These are phyloP conservation scores for Fraxinus platypoda DNA, from an alignment of 305 asterid species.

Conservation along the genomic window DNA sequence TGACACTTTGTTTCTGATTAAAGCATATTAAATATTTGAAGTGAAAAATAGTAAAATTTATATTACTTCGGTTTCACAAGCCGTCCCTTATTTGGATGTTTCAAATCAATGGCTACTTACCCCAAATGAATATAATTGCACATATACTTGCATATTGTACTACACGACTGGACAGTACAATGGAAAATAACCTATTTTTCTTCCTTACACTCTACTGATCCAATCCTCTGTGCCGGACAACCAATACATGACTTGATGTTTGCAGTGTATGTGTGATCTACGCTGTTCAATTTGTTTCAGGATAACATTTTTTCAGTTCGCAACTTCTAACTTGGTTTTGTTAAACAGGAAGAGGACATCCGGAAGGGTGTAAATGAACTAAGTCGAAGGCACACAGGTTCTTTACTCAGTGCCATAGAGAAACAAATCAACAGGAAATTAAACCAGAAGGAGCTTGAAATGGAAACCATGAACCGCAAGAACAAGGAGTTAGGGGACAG, in stretches of 20 bases:
- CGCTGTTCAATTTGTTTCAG: background rate
- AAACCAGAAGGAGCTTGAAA: slow-evolving; percentile 58
- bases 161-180: background rate
- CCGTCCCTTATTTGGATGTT: background rate
- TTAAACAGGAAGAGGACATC: slow-evolving; percentile 52
- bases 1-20: background rate
- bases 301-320: background rate
- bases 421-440: slow-evolving; percentile 44
- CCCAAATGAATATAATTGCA: background rate
- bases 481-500: slow-evolving; percentile 60
- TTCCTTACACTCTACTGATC: background rate
- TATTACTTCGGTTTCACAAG: background rate
- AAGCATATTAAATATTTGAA: background rate
- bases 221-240: background rate
- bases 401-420: slow-evolving; percentile 45
- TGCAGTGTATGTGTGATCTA: background rate
- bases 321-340: slow-evolving; percentile 9
- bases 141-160: background rate
- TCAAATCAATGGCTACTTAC: background rate
- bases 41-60: background rate
- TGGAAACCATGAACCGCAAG: slow-evolving; percentile 55
- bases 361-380: slow-evolving; percentile 56
- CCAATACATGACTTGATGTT: background rate
- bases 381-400: slow-evolving; percentile 51
- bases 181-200: background rate